A percentile compares a stretch with the other conserved stretches of the same genome.
Evolutionary conservation across 192 early-diverging fungal species (phyloP).

Genomic region (Entophlyctis helioformis): DNA sequence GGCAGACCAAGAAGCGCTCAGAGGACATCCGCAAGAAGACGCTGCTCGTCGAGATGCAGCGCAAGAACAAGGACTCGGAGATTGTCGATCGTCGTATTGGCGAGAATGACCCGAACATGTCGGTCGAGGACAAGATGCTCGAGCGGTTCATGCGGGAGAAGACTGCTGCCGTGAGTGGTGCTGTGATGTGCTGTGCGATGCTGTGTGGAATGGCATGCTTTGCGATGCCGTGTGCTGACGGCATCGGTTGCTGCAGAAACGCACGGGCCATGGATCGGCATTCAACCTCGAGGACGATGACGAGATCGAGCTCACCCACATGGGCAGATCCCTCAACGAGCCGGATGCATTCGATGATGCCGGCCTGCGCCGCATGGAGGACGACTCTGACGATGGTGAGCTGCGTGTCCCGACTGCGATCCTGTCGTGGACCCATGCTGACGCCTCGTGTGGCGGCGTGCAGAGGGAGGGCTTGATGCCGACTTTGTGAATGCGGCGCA

Average conservation of each 20-base stretch:
- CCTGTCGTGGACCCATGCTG: no score
- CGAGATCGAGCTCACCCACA: constrained; percentile 90
- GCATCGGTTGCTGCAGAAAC: no score
- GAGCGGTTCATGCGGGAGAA: constrained; percentile 83
- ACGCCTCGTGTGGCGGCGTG: no score
- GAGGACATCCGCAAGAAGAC: constrained; percentile 81
- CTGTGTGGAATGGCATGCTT: no score
- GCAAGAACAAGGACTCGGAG: constrained; percentile 55
- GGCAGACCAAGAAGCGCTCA: constrained; percentile 63
- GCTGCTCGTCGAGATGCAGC: constrained; percentile 62
- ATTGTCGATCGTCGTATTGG: constrained; percentile 92
- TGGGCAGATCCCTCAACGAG: constrained; percentile 76
- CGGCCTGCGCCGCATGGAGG: constrained; percentile 39
- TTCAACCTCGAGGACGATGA: constrained; percentile 80
- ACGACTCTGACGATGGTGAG: constrained; percentile 21
- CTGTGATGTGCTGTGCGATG: no score
- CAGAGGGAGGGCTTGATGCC: constrained; percentile 44
- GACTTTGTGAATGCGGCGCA: constrained; percentile 60
- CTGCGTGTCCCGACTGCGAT: no score
- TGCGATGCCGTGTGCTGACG: no score
- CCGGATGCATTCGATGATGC: constrained; percentile 75
- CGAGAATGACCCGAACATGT: constrained; percentile 74
- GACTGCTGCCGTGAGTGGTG: no score
- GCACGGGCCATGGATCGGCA: constrained; percentile 17
- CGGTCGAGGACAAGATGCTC: constrained; percentile 93